These are phyloP conservation scores for Arctium lappa DNA, from an alignment of 129 eudicot species.

Conservation along the genomic window DNA sequence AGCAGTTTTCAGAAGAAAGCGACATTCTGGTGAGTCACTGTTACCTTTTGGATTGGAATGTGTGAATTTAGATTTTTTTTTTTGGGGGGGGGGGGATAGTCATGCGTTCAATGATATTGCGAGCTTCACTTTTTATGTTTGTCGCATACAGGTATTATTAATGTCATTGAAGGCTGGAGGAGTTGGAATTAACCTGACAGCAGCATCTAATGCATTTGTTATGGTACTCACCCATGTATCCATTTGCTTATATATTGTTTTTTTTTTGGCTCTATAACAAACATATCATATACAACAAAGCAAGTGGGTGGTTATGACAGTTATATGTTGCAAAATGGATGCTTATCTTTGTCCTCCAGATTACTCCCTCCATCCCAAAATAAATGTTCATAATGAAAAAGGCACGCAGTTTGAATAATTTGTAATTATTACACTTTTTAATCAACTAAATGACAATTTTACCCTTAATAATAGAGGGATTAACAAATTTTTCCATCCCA, in stretches of 20 bases:
- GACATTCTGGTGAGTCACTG: slow-evolving; percentile 52
- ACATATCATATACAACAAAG: not conserved
- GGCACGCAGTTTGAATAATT: no score
- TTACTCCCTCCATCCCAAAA: not conserved
- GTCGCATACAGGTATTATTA: slow-evolving; percentile 60
- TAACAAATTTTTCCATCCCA: not conserved
- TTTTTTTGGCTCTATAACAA: not conserved
- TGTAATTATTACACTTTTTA: not conserved
- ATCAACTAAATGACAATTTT: not conserved
- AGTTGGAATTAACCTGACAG: slow-evolving; percentile 94
- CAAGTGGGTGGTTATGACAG: not conserved
- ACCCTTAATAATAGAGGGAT: not conserved
- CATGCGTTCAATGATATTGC: not conserved
- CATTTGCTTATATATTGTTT: not conserved
- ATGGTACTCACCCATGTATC: slow-evolving; percentile 43
- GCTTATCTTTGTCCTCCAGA: not conserved
- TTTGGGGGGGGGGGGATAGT: not conserved
- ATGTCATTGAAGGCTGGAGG: slow-evolving; percentile 99
- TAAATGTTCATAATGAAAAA: not conserved
- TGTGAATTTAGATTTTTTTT: not conserved
- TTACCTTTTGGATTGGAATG: not conserved
- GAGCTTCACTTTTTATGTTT: not conserved
- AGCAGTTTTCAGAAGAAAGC: slow-evolving; percentile 84
- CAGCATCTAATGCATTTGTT: slow-evolving; percentile 97
- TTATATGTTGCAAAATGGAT: not conserved